Conservation (phyloP, 495 filamentous ascomycete species). For the Niebla homalea region DNA sequence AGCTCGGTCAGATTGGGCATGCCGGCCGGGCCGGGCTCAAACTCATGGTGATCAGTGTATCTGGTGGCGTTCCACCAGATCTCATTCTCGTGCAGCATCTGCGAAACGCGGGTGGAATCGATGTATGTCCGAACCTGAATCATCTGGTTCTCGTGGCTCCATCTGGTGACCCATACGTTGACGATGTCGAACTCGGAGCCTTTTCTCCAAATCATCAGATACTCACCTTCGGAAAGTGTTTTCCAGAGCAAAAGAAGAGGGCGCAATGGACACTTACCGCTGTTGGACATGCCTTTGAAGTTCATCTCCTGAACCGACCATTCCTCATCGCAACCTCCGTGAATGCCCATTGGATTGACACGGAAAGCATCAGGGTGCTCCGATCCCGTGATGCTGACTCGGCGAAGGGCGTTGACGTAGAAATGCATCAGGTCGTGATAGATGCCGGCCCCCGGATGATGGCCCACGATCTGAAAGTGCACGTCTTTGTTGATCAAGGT, state of each 20-base stretch:
- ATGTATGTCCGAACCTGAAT: conserved; percentile 28
- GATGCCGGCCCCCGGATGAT: conserved; percentile 25
- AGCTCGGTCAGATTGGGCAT: conserved; percentile 25
- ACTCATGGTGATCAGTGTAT: conserved; percentile 20
- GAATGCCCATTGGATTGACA: conserved; percentile 24
- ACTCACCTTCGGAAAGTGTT: background rate
- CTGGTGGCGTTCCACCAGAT: conserved; percentile 27
- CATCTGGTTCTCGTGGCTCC: conserved; percentile 22
- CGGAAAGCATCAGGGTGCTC: conserved; percentile 26
- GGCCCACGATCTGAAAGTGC: conserved; percentile 24
- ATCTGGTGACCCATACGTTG: conserved; percentile 29
- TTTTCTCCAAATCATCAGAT: conserved; percentile 1
- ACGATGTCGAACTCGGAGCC: conserved; percentile 24
- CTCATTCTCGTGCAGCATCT: conserved; percentile 25
- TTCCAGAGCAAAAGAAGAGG: background rate
- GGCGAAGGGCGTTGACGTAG: conserved; percentile 26
- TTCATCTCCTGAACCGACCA: conserved; percentile 27
- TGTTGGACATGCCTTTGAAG: conserved; percentile 26
- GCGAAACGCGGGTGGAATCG: conserved; percentile 21
- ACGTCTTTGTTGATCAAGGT: conserved; percentile 27
- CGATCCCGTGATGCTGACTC: conserved; percentile 21
- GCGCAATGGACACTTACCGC: conserved; percentile 14
- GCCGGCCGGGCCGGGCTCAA: conserved; percentile 27
- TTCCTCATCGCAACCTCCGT: conserved; percentile 24
- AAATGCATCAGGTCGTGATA: conserved; percentile 28